Conservation (phyloP, 371 early-diverging fungal genomes). For the Zychaea mexicana region DNA sequence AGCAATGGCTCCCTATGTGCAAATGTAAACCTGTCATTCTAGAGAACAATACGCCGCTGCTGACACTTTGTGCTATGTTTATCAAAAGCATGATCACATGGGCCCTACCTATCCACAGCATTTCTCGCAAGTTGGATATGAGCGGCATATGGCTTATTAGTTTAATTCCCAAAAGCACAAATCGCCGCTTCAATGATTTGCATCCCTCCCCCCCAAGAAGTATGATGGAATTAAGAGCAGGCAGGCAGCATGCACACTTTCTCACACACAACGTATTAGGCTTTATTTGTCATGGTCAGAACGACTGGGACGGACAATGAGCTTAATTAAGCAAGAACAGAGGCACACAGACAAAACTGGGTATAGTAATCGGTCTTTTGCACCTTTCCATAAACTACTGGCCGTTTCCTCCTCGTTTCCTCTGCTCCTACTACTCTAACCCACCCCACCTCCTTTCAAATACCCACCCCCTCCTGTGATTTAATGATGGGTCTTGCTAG, state of each 20-base stretch:
- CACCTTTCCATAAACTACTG: too few relatives aligned
- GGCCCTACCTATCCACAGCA: too few relatives aligned
- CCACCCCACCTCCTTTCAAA: too few relatives aligned
- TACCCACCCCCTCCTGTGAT: too few relatives aligned
- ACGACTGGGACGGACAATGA: neutral
- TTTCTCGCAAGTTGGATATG: neutral
- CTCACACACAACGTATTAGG: neutral
- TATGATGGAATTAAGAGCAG: too few relatives aligned
- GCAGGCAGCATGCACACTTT: too few relatives aligned
- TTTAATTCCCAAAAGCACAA: neutral
- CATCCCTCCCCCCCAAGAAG: too few relatives aligned
- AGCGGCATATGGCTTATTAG: too few relatives aligned
- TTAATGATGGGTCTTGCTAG: too few relatives aligned
- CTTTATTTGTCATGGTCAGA: neutral
- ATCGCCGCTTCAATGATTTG: neutral
- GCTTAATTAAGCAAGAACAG: neutral
- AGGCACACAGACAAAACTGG: neutral
- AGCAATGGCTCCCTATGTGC: neutral
- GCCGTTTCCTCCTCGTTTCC: too few relatives aligned
- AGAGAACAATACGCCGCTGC: neutral
- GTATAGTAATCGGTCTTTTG: too few relatives aligned
- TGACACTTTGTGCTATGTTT: neutral
- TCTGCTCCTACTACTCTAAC: too few relatives aligned
- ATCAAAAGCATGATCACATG: constrained; percentile 5
- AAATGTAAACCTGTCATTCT: neutral